Evolutionary conservation across 2,329 filamentous ascomycete species (phyloP), one percentile per base, ranked within the genome.

Genomic region (Colletotrichum simmondsii): DNA sequence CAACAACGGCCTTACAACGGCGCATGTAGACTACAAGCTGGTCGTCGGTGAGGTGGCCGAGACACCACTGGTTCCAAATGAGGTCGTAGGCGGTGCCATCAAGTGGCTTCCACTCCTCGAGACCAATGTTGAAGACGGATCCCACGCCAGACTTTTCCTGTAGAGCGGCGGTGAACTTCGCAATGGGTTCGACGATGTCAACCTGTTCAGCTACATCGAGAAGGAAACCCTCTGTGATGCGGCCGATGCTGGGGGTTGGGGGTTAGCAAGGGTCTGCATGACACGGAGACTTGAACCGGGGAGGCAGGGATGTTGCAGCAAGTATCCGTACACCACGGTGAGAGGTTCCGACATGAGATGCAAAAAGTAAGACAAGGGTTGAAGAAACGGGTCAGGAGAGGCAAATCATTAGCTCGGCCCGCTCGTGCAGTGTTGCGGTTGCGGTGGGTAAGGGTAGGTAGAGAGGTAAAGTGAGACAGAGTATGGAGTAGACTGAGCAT

Each of bases 11-110:
- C 60, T 87, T 88, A 79, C 94, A 94, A 30, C 90, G 86, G 68
- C 83, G 77, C 19, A 98, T 82, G 78, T 92, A 97, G 2, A 84
- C 84, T 1, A 93, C 85, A 4, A 98, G 80, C 80, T 97, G 91
- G 8, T 82, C 83, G 79, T 98, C 95, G 0, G 90, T 95, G 67
- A 98, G 84, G 81, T 98, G 93, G 28, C 94, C 93, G 8, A 96
- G 82, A 81, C 95, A 98, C 95, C 95, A 98, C 82, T 98, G 95
- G 65, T 90, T 92, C 94, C 94, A 98, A 73, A 98, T 91, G 58
- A 98, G 81, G 79, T 95, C 93, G 81, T 98, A 98, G 61, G 83
- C 80, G 10, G 82, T 77, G 11, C 79, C 84, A 2, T 82, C 77
- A 0, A 77, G 83, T 1, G 87, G 85, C 12, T 76, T 71, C 94